These are phyloP conservation scores for Fomitopsis palustris DNA, from an alignment of 1,284 basidiomycete genomes.

Conservation along the genomic window DNA sequence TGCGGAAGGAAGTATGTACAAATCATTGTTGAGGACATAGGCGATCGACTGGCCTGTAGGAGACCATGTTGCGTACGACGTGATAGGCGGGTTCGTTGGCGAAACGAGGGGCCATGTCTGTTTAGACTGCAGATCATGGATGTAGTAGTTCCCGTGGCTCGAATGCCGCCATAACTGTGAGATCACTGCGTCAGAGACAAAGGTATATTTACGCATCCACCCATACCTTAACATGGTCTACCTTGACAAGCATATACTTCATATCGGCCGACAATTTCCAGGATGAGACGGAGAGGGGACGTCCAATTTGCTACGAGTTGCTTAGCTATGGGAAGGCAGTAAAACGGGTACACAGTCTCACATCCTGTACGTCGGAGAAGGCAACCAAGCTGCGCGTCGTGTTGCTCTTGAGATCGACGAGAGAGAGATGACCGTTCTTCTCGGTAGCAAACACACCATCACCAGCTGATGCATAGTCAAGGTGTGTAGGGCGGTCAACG, in stretches of 20 bases:
- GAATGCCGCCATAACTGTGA: slow-evolving; percentile 90
- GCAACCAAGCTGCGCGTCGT: slow-evolving; percentile 60
- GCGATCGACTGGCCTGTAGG: slow-evolving; percentile 81
- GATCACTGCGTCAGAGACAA: slow-evolving; percentile 5
- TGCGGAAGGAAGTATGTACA: slow-evolving; percentile 73
- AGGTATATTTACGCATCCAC: neutral
- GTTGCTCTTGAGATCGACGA: slow-evolving; percentile 80
- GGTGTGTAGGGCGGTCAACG: neutral
- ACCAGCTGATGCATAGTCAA: slow-evolving; percentile 49
- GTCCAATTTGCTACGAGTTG: slow-evolving; percentile 49
- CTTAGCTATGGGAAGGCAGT: neutral
- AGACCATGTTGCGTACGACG: slow-evolving; percentile 82
- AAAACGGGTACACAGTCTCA: slow-evolving; percentile 22
- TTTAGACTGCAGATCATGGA: slow-evolving; percentile 64
- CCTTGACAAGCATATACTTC: slow-evolving; percentile 80
- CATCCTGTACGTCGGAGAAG: slow-evolving; percentile 59
- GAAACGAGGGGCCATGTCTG: slow-evolving; percentile 67
- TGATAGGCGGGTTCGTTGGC: slow-evolving; percentile 63
- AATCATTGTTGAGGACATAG: slow-evolving; percentile 79
- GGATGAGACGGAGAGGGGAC: slow-evolving; percentile 45
- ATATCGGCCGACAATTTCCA: slow-evolving; percentile 89
- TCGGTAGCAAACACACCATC: slow-evolving; percentile 84
- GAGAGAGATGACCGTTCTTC: slow-evolving; percentile 60
- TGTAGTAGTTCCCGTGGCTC: slow-evolving; percentile 84
- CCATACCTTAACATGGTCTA: slow-evolving; percentile 66